Percentiles rank a stretch among this genome's conserved stretches.
Conservation (phyloP, 352 stramenopile genomes). For the Pythium diclinum region DNA sequence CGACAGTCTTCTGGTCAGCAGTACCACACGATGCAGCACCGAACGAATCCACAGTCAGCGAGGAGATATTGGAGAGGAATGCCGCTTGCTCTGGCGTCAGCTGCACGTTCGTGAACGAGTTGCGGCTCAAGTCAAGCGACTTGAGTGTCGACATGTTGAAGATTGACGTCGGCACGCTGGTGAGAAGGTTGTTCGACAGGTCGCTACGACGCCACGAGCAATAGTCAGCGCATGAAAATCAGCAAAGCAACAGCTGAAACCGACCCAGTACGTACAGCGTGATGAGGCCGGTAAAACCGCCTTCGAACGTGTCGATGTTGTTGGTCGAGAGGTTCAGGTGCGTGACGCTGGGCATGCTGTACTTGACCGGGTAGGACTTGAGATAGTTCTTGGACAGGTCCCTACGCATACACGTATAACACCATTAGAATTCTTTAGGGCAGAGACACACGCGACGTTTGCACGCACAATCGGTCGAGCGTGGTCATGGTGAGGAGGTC, state of each 20-base stretch:
- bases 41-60: slow-evolving; percentile 42
- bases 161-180: slow-evolving; percentile 40
- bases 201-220: slow-evolving; percentile 28
- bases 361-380: slow-evolving; percentile 47
- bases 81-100: slow-evolving; percentile 29
- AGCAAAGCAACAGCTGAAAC: background rate
- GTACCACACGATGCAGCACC: slow-evolving; percentile 26
- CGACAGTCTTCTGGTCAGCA: slow-evolving; percentile 28
- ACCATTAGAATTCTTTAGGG: background rate
- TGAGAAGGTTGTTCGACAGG: slow-evolving; percentile 51
- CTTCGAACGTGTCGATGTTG: slow-evolving; percentile 43
- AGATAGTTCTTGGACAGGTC: slow-evolving; percentile 60
- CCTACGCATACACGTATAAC: slow-evolving; percentile 21
- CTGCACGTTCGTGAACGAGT: slow-evolving; percentile 51
- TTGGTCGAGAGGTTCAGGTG: slow-evolving; percentile 59
- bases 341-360: slow-evolving; percentile 36
- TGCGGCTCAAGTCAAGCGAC: slow-evolving; percentile 41
- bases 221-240: background rate
- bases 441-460: no score
- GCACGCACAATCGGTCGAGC: slow-evolving; percentile 50
- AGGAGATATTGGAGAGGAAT: slow-evolving; percentile 34
- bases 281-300: slow-evolving; percentile 42
- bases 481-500: slow-evolving; percentile 49
- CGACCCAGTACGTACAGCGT: slow-evolving; percentile 37
- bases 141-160: slow-evolving; percentile 47